Base-by-base conservation (phyloP, 139 green algal genomes). In the Eudorina sp. region DNA sequence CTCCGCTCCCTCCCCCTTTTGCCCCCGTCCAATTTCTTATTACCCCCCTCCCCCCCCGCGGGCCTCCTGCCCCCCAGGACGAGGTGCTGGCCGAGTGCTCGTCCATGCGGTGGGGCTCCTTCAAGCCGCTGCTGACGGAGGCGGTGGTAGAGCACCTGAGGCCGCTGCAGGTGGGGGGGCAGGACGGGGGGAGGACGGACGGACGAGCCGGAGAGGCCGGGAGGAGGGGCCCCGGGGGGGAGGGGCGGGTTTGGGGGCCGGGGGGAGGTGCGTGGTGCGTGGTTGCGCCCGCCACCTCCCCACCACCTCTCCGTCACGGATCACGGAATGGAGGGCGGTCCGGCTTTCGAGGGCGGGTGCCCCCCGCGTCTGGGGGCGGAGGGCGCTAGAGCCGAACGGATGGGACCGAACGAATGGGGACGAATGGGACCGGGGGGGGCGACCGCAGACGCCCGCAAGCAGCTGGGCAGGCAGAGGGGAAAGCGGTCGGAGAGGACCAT, bases 61-160 rank as follows among this genome's bases (percentile, higher is more conserved):
- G 27, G 3, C 38, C 53, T 38, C 53, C 73, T 29, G 7, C 4
- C 3, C 1, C 46, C 11, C 78, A 92, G 89, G 95, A 96, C 53
- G 92, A 95, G 45, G 82, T 93, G 48, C 7, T 93, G 3, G 72
- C 84, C 0, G 97, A 99, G 81, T 92, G 96, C 11, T 89, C 64
- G 1, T 29, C 53, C 70, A 94, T 99, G 94, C 93, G 93, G 13
- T 99, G 98, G 98, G 97, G 98, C 25, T 88, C 95, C 29, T 99
- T 99, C 95, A 99, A 99, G 90, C 96, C 96, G 9, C 43, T 89
- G 81, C 96, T 99, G 38, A 94, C 97, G 18, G 98, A 99, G n/a
- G 97, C 97, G 0, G 53, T 99, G 14, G 92, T 99, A 21, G 97
- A 94, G 53, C 96, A 99, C 90, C 87, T 99, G 74, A 73, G 92